A percentile compares a stretch with the other conserved stretches of the same genome.
Conservation (phyloP, 768 basidiomycete genomes). For the Holtermannia corniformis region DNA sequence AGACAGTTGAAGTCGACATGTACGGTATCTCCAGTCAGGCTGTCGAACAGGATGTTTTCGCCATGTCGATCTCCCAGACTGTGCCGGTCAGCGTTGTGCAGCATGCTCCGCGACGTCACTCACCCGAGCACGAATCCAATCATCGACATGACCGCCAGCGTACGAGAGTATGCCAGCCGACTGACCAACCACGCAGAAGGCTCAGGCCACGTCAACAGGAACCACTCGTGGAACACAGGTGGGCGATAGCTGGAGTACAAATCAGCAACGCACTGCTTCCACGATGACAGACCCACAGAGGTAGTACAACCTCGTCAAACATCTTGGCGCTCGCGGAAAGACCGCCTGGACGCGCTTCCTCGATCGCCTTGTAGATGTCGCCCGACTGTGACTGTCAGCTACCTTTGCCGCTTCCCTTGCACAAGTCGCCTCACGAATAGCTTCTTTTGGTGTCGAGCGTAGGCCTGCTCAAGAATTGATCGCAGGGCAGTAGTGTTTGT, state of each 20-base stretch:
- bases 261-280: background rate
- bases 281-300: conserved; percentile 46
- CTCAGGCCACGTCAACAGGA: conserved; percentile 91
- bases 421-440: conserved; percentile 46
- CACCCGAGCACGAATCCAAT: conserved; percentile 94
- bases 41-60: conserved; percentile 91
- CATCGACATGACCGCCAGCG: conserved; percentile 96
- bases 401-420: background rate
- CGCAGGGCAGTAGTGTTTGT: conserved; percentile 80
- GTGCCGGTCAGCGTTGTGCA: conserved; percentile 1
- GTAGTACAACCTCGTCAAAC: conserved; percentile 49
- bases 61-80: conserved; percentile 97
- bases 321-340: conserved; percentile 26
- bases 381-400: conserved; percentile 23
- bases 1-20: conserved; percentile 98
- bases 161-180: conserved; percentile 74
- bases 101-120: conserved; percentile 23
- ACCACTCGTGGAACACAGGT: conserved; percentile 95
- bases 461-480: conserved; percentile 59
- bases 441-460: conserved; percentile 49
- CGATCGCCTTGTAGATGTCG: conserved; percentile 36
- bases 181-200: conserved; percentile 88
- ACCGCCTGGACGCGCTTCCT: conserved; percentile 21
- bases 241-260: conserved; percentile 50
- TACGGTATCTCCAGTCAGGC: conserved; percentile 75